Conservation (phyloP, 2,329 filamentous ascomycete species). For the Zymoseptoria passerinii region DNA sequence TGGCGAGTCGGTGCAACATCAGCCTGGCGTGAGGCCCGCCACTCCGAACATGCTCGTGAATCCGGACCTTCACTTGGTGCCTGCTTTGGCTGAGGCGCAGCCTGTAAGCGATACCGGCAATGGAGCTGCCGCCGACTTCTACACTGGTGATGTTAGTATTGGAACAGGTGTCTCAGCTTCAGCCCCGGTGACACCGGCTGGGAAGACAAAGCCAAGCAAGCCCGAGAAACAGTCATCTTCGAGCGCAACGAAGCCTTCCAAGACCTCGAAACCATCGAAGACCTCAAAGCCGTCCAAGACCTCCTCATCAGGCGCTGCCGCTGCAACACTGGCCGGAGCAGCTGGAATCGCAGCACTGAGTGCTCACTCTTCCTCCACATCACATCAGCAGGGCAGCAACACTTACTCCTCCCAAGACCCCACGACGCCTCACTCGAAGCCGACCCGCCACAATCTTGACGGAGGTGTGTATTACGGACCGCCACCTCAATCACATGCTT, state of each 20-base stretch:
- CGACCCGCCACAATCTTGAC: constrained; percentile 13
- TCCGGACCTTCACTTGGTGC: constrained; percentile 51
- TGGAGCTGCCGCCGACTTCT: constrained; percentile 53
- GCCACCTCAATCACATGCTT: constrained; percentile 3
- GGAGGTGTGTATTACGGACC: constrained; percentile 13
- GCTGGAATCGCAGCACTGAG: constrained; percentile 34
- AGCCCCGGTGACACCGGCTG: constrained; percentile 14
- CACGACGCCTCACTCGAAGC: constrained; percentile 2
- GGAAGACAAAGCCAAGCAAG: constrained; percentile 26
- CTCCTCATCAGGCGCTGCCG: constrained; percentile 29
- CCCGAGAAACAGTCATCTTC: constrained; percentile 23
- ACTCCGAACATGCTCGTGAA: constrained; percentile 46
- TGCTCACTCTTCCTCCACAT: constrained; percentile 12
- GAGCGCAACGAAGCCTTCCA: constrained; percentile 19
- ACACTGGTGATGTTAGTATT: constrained; percentile 26
- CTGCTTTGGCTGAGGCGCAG: constrained; percentile 43
- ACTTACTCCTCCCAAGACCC: constrained; percentile 8
- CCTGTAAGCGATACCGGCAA: constrained; percentile 53
- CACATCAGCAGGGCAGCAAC: constrained; percentile 11
- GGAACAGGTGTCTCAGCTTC: constrained; percentile 8
- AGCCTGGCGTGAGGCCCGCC: constrained; percentile 52
- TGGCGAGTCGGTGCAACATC: constrained; percentile 50
- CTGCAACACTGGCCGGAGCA: constrained; percentile 31
- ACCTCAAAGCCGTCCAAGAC: constrained; percentile 23
- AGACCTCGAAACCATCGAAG: constrained; percentile 7